Conservation (phyloP, 768 basidiomycete genomes). For the Flagelloscypha sp. region DNA sequence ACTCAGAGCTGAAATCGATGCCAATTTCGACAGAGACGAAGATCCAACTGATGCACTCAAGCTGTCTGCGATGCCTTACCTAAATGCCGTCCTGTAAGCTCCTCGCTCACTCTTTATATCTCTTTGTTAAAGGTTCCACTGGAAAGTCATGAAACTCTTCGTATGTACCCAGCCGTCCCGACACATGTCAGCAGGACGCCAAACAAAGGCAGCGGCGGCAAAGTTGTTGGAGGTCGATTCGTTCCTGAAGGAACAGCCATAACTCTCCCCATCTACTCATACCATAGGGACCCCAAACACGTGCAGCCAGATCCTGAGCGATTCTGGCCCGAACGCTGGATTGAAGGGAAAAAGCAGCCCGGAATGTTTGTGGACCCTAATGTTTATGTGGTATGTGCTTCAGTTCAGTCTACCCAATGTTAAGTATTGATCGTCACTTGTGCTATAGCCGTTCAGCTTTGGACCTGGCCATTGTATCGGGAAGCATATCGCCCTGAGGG, state of each 20-base stretch:
- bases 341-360: too few relatives aligned
- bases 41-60: conserved; percentile 14
- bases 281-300: conserved; percentile 2
- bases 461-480: too few relatives aligned
- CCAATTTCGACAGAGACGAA: conserved; percentile 8
- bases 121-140: too few relatives aligned
- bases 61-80: conserved; percentile 18
- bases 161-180: conserved; percentile 29
- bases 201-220: conserved; percentile 21
- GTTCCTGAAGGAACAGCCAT: conserved; percentile 1
- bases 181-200: conserved; percentile 25
- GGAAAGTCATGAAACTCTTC: conserved; percentile 30
- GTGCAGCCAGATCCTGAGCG: not conserved
- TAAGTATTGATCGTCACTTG: too few relatives aligned
- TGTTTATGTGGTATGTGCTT: too few relatives aligned
- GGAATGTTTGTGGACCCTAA: too few relatives aligned
- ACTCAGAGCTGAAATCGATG: too few relatives aligned
- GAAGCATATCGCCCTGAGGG: too few relatives aligned
- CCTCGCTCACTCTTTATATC: not conserved
- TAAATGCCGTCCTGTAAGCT: conserved; percentile 29
- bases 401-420: too few relatives aligned
- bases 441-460: too few relatives aligned
- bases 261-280: conserved; percentile 1
- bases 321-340: conserved; percentile 4
- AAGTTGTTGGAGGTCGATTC: not conserved